Percentiles rank a stretch among this genome's conserved stretches.
Evolutionary conservation across 2,329 filamentous ascomycete genomes (phyloP).

Genomic region (Hypoxylon sp.): DNA sequence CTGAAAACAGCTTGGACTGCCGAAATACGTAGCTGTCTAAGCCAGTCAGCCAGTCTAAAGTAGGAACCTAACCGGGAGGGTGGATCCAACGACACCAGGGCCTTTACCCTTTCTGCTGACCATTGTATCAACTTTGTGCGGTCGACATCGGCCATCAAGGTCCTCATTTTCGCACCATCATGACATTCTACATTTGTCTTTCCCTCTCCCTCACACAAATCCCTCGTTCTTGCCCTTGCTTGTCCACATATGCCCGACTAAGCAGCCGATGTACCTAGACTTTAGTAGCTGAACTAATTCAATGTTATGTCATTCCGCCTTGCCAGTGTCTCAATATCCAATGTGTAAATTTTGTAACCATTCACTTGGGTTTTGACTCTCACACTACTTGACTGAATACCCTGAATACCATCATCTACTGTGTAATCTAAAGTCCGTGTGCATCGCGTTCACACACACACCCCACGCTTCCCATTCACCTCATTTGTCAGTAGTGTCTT

Average conservation of each 20-base stretch:
- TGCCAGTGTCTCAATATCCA: constrained; percentile 7
- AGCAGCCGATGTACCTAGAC: constrained; percentile 5
- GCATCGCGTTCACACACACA: constrained; percentile 13
- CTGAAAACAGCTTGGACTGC: constrained; percentile 28
- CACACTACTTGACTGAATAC: constrained; percentile 7
- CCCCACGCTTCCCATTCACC: constrained; percentile 9
- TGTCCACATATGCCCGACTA: constrained; percentile 16
- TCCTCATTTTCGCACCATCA: constrained; percentile 41
- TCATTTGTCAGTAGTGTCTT: constrained; percentile 18
- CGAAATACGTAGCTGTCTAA: constrained; percentile 12
- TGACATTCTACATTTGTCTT: constrained; percentile 34
- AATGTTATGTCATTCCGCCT: constrained; percentile 31
- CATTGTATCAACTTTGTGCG: constrained; percentile 35
- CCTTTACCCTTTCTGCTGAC: constrained; percentile 31
- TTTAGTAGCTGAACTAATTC: constrained; percentile 27
- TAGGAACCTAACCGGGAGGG: constrained; percentile 13
- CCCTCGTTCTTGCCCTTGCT: constrained; percentile 26
- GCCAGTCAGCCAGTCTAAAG: constrained; percentile 9
- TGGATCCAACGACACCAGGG: constrained; percentile 2
- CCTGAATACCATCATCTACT: constrained; percentile 17
- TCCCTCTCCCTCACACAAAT: constrained; percentile 12
- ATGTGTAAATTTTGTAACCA: constrained; percentile 20
- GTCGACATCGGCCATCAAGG: constrained; percentile 45
- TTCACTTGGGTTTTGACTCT: constrained; percentile 6
- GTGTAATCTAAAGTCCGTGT: constrained; percentile 16